Base-by-base conservation (phyloP, 768 basidiomycete genomes). In the Rhizopogon rudus region DNA sequence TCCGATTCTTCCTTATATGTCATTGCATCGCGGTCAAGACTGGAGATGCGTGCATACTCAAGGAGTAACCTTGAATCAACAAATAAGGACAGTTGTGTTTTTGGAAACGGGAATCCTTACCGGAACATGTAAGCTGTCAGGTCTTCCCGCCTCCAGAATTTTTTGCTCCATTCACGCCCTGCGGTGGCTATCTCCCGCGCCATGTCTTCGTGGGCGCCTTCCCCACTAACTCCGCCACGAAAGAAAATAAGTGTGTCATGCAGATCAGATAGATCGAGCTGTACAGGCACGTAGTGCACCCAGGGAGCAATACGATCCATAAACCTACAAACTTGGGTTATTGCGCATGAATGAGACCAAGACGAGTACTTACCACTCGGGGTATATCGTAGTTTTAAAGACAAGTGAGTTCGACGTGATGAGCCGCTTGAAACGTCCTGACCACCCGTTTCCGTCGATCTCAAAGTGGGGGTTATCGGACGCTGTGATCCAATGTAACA, bases 241-340 rank as follows among this genome's bases (percentile, higher is more conserved):
- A 91, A 91, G 73, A 93, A 93, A 1, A 82, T 69, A 42, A 88
- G 74, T 3, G 82, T 73, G 59, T 91, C 90, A 64, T 87, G 79
- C 4, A 91, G 67, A 65, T 91, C 87, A 0, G 79, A 76, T 10
- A 25, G 14, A 28, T 85, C 82, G 9, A 82, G 60, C 60, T 80
- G 76, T 6, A 87, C 71, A 3, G 85, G 85, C 1, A 87, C 75
- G 63, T 86, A 87, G 65, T 86, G 84, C 14, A 86, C 71, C 83
- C 84, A 86, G 7, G 82, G 81, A 42, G 72, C 75, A 53, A 81
- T 70, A 5, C 80, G 75, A 56, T 81, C 78, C 16, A 71, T 69
- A 58, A 67, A 81, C 79, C 79, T 80, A 59, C 22, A 17, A 17
- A 14, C 39, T 31, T 44, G 31, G 52, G 29, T 53, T 6, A 17